Evolutionary conservation across 139 green algal species (phyloP), one percentile per base, ranked within the genome.

Genomic region (Eudorina sp.): DNA sequence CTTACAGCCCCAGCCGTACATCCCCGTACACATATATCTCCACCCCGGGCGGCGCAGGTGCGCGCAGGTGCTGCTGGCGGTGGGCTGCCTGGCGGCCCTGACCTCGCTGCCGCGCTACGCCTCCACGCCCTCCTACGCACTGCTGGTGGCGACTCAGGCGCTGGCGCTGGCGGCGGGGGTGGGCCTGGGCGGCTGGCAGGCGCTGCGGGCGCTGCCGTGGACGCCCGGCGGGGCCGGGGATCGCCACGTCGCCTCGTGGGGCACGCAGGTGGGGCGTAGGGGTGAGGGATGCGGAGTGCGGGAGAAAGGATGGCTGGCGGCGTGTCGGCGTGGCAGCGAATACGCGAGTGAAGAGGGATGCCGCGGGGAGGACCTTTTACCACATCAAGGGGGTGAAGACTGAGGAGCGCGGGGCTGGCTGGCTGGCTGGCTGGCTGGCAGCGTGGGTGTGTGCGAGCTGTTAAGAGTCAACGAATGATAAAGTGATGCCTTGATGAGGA

Each of bases 121-220:
- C 46, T 1, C 7, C 55, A 74, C 58, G 7, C 55, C 78, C 25
- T 40, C 78, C 40, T 85, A 85, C 53, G 14, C 21, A 2, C 40
- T 85, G 31, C 53, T 85, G 58, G 78, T 85, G 40, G 78, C 23
- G 55, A 25, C 41, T 2, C 21, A 69, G 40, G 5, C 55, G 1
- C 1, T 60, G 13, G 78, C 11, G 38, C 38, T 85, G 58, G 40
- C 27, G 38, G 55, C 38, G 38, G 78, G 55, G n/a, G 78, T 31
- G 38, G 40, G 16, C 23, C 58, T 85, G 55, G 55, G 40, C 16
- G 55, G 27, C 21, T 85, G 78, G 78, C 78, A 85, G 78, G 78
- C 78, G 58, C 38, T 58, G 40, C 55, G 78, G 38, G 53, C 53
- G 36, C 21, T 72, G 75, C 34, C 68, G 68, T 31, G 16, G 31